A percentile compares a stretch with the other conserved stretches of the same genome.
Conservation (phyloP, 2,329 filamentous ascomycete genomes). For the Lasiodiplodia hormozganensis region DNA sequence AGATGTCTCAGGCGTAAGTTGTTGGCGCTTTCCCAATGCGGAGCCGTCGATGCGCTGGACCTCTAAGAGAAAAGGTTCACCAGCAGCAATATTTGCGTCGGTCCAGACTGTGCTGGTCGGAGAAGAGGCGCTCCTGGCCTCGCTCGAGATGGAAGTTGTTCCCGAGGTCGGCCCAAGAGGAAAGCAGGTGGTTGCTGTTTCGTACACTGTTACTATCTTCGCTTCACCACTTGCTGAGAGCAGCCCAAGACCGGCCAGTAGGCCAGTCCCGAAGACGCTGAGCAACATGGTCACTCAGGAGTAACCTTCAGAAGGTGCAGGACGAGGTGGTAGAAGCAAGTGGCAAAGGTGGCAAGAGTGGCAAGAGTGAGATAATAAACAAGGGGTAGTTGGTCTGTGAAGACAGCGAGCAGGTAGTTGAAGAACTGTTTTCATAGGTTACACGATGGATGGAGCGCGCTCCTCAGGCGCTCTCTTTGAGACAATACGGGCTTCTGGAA, state of each 20-base stretch:
- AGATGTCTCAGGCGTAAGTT: conserved; percentile 13
- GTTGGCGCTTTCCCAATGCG: conserved; percentile 5
- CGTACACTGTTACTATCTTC: conserved; percentile 5
- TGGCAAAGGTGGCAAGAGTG: background rate
- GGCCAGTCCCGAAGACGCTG: background rate
- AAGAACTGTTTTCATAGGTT: conserved; percentile 1
- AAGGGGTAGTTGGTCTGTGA: background rate
- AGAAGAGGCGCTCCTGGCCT: background rate
- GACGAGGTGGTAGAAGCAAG: background rate
- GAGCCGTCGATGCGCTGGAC: conserved; percentile 32
- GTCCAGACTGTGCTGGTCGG: conserved; percentile 5
- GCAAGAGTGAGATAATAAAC: background rate
- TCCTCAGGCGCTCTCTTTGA: background rate
- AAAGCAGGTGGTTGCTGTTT: conserved; percentile 2
- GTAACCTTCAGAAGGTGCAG: background rate
- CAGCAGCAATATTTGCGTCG: conserved; percentile 11
- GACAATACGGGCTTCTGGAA: background rate
- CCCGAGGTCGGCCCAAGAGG: background rate
- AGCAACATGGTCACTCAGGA: background rate
- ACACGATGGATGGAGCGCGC: background rate
- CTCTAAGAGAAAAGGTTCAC: conserved; percentile 8
- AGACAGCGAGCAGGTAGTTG: background rate
- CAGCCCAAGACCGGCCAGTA: background rate
- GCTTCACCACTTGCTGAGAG: background rate
- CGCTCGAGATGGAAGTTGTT: background rate